Evolutionary conservation across 345 rosid genomes (phyloP), one percentile per base, ranked within the genome.

Genomic region (Pistacia vera): DNA sequence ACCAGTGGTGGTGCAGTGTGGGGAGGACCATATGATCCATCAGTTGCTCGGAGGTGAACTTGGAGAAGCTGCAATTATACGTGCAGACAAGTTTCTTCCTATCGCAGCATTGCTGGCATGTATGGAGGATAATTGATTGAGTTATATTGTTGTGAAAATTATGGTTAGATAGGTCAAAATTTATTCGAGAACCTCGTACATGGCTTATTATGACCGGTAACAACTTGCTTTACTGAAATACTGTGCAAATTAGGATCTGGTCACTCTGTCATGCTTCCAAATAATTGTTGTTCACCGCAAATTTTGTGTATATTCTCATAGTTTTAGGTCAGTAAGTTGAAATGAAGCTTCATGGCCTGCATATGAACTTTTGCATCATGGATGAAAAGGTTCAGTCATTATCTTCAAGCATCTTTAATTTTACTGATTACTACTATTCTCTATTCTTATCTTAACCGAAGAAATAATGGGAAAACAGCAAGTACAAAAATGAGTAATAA

Each of bases 21-120:
- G 81, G 75, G 60, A 66, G 82, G 75, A 41, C 51, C 84, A 3
- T 76, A 64, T 71, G 86, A 82, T 75, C 83, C 87, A 54, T 78
- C 79, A 7, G 68, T 65, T 73, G 73, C 75, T 48, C 41, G 30
- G 62, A 63, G 75, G 25, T 80, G 72, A 83, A 56, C 46, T 38
- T 16, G 56, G 33, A 61, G 51, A 56, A 57, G 57, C 56, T 13
- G 60, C 16, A 66, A 44, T 25, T 58, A 9, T 35, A 12, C 36
- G 77, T 49, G 46, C 20, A 54, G 13, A 58, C 36, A 13, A 58
- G 25, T 41, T 56, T 71, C 55, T 54, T 6, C 76, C 57, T 33
- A 60, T 60, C 52, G 30, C 41, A n/a, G 44, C 55, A 13, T 3
- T 52, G 61, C 70, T 52, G 35, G 35, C 5, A 48, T 30, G 33